Conservation (phyloP, 192 early-diverging fungal genomes). For the Coemansia asiatica region DNA sequence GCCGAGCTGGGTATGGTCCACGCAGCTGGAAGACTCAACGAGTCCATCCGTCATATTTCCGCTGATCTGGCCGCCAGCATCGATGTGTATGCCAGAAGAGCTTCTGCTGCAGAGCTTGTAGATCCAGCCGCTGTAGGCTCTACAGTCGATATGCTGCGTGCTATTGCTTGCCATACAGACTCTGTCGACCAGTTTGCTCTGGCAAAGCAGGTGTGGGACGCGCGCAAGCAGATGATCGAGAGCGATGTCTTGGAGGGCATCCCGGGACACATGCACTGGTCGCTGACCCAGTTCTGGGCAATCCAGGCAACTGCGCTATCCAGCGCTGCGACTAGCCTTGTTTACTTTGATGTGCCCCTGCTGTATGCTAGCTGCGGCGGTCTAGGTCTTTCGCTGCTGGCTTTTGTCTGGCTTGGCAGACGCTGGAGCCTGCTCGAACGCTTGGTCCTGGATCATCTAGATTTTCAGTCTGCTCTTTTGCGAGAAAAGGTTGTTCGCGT, state of each 20-base stretch:
- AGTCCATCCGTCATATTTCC: constrained; percentile 13
- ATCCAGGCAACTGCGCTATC: constrained; percentile 27
- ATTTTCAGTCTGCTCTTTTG: constrained; percentile 14
- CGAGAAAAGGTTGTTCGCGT: constrained; percentile 15
- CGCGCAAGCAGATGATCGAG: constrained; percentile 20
- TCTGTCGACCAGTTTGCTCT: constrained; percentile 30
- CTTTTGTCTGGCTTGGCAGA: constrained; percentile 33
- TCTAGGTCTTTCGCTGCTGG: constrained; percentile 15
- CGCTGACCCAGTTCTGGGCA: constrained; percentile 43
- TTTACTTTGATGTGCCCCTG: constrained; percentile 13
- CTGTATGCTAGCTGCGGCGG: constrained; percentile 23
- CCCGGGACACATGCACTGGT: constrained; percentile 36
- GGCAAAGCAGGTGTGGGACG: constrained; percentile 34
- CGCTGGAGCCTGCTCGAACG: constrained; percentile 37
- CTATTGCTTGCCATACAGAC: constrained; percentile 23
- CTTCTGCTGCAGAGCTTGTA: neutral
- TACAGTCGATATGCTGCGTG: constrained; percentile 19
- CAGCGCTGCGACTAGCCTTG: constrained; percentile 1
- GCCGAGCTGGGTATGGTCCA: constrained; percentile 48
- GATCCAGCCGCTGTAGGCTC: constrained; percentile 10
- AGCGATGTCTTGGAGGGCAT: constrained; percentile 23
- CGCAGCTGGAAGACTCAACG: constrained; percentile 44
- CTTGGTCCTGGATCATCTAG: constrained; percentile 20
- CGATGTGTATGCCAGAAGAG: too few relatives aligned
- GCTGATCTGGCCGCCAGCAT: constrained; percentile 11